Percentiles rank a stretch among this genome's conserved stretches.
phyloP scores from a whole-genome alignment of 1,284 basidiomycete genomes.

The Thecaphora thlaspeos region DNA sequence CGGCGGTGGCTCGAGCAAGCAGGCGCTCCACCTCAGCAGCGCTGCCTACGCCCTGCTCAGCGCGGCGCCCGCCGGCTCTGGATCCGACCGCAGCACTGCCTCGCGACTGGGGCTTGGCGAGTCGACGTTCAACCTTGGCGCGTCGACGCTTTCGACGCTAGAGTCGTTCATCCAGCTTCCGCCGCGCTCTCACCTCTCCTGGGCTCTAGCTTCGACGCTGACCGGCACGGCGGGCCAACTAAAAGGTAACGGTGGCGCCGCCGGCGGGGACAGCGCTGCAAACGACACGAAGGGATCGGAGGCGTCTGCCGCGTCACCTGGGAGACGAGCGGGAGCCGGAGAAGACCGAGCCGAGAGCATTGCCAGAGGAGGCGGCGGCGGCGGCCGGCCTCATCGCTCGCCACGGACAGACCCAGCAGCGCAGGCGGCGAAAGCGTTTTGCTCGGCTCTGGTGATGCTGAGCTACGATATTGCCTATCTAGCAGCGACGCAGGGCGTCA shows the following conservation, averaged over 20 bases:
- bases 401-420: constrained; percentile 3
- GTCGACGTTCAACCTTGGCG: constrained; percentile 35
- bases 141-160: constrained; percentile 39
- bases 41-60: constrained; percentile 29
- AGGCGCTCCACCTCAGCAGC: constrained; percentile 31
- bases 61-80: constrained; percentile 1
- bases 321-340: neutral
- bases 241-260: too few relatives aligned
- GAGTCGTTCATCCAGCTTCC: constrained; percentile 40
- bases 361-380: too few relatives aligned
- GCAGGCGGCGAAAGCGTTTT: constrained; percentile 32
- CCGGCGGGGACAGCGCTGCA: too few relatives aligned
- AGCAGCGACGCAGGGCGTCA: constrained; percentile 33
- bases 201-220: constrained; percentile 18
- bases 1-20: constrained; percentile 29
- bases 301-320: too few relatives aligned
- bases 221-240: neutral
- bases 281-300: too few relatives aligned
- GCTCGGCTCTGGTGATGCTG: constrained; percentile 41
- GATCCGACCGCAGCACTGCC: neutral
- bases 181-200: constrained; percentile 17
- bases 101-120: constrained; percentile 5
- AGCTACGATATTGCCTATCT: constrained; percentile 43
- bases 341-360: neutral
- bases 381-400: neutral